A percentile compares a stretch with the other conserved stretches of the same genome.
Evolutionary conservation across 257 asterid genomes (phyloP).

Genomic region (Coffea canephora): DNA sequence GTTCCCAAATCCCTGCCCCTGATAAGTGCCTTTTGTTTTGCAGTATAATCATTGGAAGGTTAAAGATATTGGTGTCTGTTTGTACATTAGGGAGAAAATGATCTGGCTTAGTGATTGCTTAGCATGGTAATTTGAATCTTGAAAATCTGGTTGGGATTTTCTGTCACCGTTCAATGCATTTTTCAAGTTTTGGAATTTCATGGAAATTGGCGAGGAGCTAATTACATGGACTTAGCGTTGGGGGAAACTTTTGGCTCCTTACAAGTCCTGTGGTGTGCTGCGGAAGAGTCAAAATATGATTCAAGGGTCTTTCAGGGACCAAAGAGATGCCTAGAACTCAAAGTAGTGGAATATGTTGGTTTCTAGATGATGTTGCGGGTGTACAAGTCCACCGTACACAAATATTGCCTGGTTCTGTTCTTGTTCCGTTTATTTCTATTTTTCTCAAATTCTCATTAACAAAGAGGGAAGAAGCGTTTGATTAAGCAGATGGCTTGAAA

Average conservation of each 20-base stretch:
- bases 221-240: not conserved
- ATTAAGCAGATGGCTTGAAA: too few species aligned
- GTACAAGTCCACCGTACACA: too few species aligned
- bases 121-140: too few species aligned
- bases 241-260: not conserved
- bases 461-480: too few species aligned
- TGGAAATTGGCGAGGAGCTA: not conserved
- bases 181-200: not conserved
- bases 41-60: too few species aligned
- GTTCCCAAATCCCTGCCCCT: conserved; percentile 75
- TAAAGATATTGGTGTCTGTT: not conserved
- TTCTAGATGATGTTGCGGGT: not conserved
- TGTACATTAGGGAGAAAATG: not conserved
- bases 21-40: not conserved
- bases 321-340: not conserved
- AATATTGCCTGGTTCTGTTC: too few species aligned
- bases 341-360: not conserved
- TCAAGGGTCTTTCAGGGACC: not conserved
- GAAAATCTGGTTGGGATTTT: not conserved
- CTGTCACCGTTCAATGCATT: not conserved
- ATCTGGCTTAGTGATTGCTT: not conserved
- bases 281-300: not conserved
- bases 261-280: not conserved
- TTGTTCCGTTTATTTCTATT: too few species aligned
- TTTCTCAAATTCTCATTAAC: too few species aligned